A percentile compares a stretch with the other conserved stretches of the same genome.
Evolutionary conservation across 2,329 filamentous ascomycete genomes (phyloP).

Genomic region (Sarocladiaceae sp.): DNA sequence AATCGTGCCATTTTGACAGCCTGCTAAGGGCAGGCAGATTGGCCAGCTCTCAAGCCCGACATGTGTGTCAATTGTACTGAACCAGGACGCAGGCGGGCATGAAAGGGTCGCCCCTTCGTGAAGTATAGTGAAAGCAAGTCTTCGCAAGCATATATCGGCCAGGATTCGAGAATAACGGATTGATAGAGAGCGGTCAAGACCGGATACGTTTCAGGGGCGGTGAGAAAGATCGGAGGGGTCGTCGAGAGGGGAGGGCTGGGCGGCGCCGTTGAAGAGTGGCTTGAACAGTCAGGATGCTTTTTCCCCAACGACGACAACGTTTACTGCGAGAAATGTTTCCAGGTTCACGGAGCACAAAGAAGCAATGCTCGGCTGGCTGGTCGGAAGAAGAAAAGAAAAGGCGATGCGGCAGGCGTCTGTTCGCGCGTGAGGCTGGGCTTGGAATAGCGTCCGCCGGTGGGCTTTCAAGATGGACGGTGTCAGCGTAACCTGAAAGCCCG

Average conservation of each 20-base stretch:
- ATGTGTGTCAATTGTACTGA: neutral
- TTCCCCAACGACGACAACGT: neutral
- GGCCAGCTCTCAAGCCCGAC: neutral
- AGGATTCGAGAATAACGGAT: too few relatives aligned
- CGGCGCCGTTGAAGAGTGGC: neutral
- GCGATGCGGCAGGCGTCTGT: neutral
- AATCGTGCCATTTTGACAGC: slow-evolving; percentile 23
- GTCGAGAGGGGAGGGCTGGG: neutral
- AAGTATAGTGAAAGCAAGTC: neutral
- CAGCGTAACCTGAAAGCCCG: slow-evolving; percentile 9
- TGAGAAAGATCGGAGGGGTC: slow-evolving; percentile 1
- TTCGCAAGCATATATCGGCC: too few relatives aligned
- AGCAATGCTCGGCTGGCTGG: neutral
- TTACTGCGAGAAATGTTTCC: neutral
- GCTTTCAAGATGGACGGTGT: slow-evolving; percentile 6
- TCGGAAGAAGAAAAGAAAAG: slow-evolving; percentile 6
- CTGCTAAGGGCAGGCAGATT: slow-evolving; percentile 6
- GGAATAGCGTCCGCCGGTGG: slow-evolving; percentile 8
- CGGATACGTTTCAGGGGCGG: slow-evolving; percentile 1
- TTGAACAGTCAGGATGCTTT: neutral
- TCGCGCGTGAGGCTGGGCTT: neutral
- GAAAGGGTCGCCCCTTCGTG: neutral
- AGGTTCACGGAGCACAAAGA: neutral
- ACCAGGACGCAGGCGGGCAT: neutral
- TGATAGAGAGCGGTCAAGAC: neutral